Conservation (phyloP, 345 rosid species). For the Angophora floribunda region DNA sequence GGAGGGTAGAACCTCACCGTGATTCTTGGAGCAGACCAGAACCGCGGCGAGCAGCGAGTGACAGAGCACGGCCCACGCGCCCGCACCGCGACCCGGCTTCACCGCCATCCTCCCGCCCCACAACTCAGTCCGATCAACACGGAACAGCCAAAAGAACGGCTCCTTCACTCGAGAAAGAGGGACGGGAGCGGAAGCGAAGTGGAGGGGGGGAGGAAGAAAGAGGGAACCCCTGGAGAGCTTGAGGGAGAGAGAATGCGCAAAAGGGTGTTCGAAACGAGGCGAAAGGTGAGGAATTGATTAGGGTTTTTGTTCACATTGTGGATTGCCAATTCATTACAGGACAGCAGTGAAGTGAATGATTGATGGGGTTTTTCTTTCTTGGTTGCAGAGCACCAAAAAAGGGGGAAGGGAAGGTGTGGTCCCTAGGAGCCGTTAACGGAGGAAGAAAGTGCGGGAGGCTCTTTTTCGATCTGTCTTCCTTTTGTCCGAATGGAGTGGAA, state of each 20-base stretch:
- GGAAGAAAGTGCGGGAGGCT: neutral
- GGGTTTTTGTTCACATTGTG: neutral
- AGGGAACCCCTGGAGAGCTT: neutral
- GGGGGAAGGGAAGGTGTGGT: slow-evolving; percentile 7
- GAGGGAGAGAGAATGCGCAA: neutral
- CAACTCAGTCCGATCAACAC: neutral
- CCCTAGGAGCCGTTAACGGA: slow-evolving; percentile 21
- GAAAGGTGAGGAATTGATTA: too few species aligned
- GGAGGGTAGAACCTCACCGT: slow-evolving; percentile 23
- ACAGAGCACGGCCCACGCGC: slow-evolving; percentile 12
- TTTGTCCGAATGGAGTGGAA: neutral
- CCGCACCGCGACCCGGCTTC: slow-evolving; percentile 2
- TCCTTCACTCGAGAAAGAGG: neutral
- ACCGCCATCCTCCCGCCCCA: neutral
- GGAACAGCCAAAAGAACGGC: neutral
- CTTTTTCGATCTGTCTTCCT: neutral
- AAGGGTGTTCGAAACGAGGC: too few species aligned
- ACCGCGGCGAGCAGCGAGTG: slow-evolving; percentile 23
- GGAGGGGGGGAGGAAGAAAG: neutral
- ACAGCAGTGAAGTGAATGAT: neutral
- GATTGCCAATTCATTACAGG: neutral
- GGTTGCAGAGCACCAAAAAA: slow-evolving; percentile 8
- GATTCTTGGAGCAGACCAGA: slow-evolving; percentile 39
- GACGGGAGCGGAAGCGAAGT: neutral
- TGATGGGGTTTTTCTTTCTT: neutral